Conservation (phyloP, 495 filamentous ascomycete species). For the Alectoria sarmentosa region DNA sequence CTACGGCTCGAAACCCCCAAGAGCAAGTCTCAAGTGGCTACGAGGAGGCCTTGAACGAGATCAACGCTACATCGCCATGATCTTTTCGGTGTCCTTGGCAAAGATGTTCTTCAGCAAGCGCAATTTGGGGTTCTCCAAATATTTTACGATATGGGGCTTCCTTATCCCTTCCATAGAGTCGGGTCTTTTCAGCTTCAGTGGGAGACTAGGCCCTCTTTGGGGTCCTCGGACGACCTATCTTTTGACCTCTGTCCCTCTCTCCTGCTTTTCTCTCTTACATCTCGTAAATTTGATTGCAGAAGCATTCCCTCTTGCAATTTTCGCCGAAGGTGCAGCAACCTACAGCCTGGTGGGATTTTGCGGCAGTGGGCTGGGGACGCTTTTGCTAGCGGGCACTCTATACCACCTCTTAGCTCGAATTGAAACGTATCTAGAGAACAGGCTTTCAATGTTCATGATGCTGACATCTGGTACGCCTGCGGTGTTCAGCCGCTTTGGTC, state of each 20-base stretch:
- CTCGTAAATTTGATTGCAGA: slow-evolving; percentile 56
- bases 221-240: slow-evolving; percentile 72
- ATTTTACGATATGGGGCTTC: slow-evolving; percentile 54
- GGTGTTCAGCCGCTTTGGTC: slow-evolving; percentile 60
- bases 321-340: slow-evolving; percentile 49
- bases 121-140: slow-evolving; percentile 23
- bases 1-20: slow-evolving; percentile 72
- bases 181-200: slow-evolving; percentile 57
- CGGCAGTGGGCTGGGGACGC: background rate
- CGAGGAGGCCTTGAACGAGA: background rate
- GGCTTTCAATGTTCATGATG: background rate
- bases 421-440: background rate
- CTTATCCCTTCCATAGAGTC: slow-evolving; percentile 58
- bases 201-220: slow-evolving; percentile 51
- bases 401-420: slow-evolving; percentile 23
- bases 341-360: background rate
- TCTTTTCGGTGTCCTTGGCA: slow-evolving; percentile 35
- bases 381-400: background rate
- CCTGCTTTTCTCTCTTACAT: slow-evolving; percentile 58
- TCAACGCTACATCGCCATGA: background rate
- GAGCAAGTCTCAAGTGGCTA: slow-evolving; percentile 56
- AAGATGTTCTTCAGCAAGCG: slow-evolving; percentile 37
- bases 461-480: slow-evolving; percentile 43
- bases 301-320: slow-evolving; percentile 48
- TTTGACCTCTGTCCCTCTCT: slow-evolving; percentile 63